Evolutionary conservation across 78 protist species (phyloP), one percentile per base, ranked within the genome.

Genomic region (Dictyostelium intermedium): DNA sequence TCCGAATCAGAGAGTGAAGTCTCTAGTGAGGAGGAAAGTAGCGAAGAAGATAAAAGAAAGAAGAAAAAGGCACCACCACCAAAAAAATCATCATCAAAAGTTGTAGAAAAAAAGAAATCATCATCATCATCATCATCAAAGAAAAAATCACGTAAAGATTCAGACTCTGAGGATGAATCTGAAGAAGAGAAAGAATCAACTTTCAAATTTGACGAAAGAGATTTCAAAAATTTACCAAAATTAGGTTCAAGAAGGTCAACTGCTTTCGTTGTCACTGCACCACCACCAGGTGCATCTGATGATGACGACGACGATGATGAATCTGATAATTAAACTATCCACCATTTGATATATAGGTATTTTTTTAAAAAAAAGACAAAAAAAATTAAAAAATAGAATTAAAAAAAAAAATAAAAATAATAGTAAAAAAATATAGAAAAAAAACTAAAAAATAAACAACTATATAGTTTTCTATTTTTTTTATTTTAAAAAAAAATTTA

Each of bases 221-320:
- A 82, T 9, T 82, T 82, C 39, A 2, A n/a, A 50, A 35, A 35
- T 56, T 23, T 82, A 50, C 86, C 86, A 25, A 60, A 5, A 50
- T 35, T 35, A 82, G 86, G 86, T n/a, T 30, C 86, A 30, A 82
- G 86, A 82, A 82, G 86, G 66, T 25, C 45, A 18, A 60, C 77
- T 27, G 76, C 86, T 32, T 35, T 56, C 8, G 35, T 60, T 56
- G 35, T 82, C 39, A 30, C 86, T 45, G 43, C 74, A 20, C 86
- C 86, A 47, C 70, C 86, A 34, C 39, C 74, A 34, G 14, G 18
- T 16, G 27, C 23, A 0, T 69, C 34, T 20, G 86, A 82, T 60
- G n/a, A 20, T 20, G 74, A 60, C 34, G 47, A 82, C 35, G n/a
- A 20, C 7, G 74, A 60, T 30, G 47, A 60, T 60, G 70, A 47